These are phyloP conservation scores for Alternaria solani DNA, from an alignment of 2,329 filamentous ascomycete genomes.

Conservation along the genomic window DNA sequence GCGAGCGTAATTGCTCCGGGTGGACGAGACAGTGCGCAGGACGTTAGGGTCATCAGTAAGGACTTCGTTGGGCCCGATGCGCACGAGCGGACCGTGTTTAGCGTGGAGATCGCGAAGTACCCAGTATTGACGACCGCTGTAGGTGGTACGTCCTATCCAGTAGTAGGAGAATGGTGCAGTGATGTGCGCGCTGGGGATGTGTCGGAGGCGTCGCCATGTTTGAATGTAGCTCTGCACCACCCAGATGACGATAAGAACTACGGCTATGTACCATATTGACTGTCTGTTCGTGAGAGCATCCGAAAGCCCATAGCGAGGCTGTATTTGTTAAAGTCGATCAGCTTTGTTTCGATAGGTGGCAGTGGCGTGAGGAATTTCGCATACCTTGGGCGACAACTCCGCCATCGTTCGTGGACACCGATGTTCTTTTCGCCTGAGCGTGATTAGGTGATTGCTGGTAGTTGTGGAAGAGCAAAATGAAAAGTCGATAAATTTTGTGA, in stretches of 20 bases:
- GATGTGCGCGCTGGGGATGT: conserved; percentile 4
- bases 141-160: conserved; percentile 7
- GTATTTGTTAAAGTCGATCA: too few species aligned
- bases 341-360: too few species aligned
- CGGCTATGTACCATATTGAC: too few species aligned
- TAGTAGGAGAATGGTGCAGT: conserved; percentile 12
- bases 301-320: too few species aligned
- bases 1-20: conserved; percentile 43
- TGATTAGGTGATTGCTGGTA: too few species aligned
- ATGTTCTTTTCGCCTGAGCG: too few species aligned
- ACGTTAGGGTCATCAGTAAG: conserved; percentile 58
- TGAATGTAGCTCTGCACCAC: background rate
- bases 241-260: background rate
- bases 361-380: too few species aligned
- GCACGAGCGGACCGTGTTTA: conserved; percentile 33
- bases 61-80: conserved; percentile 57
- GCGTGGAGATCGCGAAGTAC: conserved; percentile 1
- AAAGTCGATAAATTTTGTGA: too few species aligned
- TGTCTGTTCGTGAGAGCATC: too few species aligned
- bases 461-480: too few species aligned
- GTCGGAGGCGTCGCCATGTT: conserved; percentile 3
- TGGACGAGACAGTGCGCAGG: conserved; percentile 53
- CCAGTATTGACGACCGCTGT: conserved; percentile 12
- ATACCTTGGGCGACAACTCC: too few species aligned
- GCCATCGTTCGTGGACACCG: too few species aligned